Conservation (phyloP, 169 alveolate species). For the Plasmodium blacklocki region DNA sequence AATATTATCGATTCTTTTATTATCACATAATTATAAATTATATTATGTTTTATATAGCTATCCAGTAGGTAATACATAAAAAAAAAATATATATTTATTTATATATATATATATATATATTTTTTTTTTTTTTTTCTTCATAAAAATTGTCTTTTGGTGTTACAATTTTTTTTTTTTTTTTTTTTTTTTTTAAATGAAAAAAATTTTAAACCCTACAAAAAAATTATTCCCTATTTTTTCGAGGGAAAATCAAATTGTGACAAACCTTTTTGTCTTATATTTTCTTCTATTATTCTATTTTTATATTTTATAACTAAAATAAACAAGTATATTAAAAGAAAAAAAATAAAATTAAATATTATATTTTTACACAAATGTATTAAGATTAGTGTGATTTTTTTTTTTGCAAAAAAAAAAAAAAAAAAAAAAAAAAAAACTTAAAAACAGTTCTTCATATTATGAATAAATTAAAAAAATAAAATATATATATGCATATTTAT, state of each 20-base stretch:
- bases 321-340: no score
- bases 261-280: no score
- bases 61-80: background rate
- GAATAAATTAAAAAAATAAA: conserved; percentile 54
- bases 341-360: conserved; percentile 6
- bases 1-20: background rate
- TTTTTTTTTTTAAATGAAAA: no score
- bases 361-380: conserved; percentile 32
- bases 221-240: no score
- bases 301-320: no score
- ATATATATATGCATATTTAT: background rate
- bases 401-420: background rate
- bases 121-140: no score
- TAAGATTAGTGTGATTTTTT: conserved; percentile 28
- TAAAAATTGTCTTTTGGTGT: no score
- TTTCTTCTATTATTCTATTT: background rate
- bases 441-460: conserved; percentile 27
- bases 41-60: no score
- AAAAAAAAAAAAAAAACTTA: conserved; percentile 35
- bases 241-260: no score
- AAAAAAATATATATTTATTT: background rate
- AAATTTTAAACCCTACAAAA: no score
- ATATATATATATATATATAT: background rate
- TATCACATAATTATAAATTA: no score
- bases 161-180: no score